phyloP scores from a whole-genome alignment of 2,329 filamentous ascomycete species.

The Talaromyces albobiverticillius region DNA sequence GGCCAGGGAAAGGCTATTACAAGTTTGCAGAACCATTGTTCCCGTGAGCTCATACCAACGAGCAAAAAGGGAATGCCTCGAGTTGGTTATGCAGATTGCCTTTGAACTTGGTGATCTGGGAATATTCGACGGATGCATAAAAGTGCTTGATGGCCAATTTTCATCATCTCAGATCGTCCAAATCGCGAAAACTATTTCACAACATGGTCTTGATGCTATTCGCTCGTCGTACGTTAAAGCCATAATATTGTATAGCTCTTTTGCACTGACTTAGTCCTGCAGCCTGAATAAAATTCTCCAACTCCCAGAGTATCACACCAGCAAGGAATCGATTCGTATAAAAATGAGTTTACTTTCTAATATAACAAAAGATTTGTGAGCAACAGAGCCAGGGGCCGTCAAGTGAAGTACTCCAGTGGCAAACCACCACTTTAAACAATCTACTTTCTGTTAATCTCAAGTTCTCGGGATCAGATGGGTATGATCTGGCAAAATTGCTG shows the following conservation, averaged over 20 bases:
- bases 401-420: conserved; percentile 3
- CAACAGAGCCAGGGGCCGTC: not conserved
- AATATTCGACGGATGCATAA: not conserved
- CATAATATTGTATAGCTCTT: not conserved
- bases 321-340: not conserved
- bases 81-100: not conserved
- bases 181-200: conserved; percentile 4
- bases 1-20: not conserved
- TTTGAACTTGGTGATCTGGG: conserved; percentile 4
- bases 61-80: not conserved
- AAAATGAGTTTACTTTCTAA: not conserved
- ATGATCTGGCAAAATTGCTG: not conserved
- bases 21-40: not conserved
- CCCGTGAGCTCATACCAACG: not conserved
- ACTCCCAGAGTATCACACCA: too few relatives aligned
- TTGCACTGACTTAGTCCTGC: not conserved
- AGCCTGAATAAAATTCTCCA: not conserved
- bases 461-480: not conserved
- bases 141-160: not conserved
- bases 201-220: not conserved
- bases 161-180: not conserved
- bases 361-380: not conserved
- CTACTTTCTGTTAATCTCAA: not conserved
- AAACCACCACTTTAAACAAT: not conserved
- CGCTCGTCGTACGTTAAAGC: not conserved